Base-by-base conservation (phyloP, 192 early-diverging fungal genomes). In the Lunasporangiospora selenospora region DNA sequence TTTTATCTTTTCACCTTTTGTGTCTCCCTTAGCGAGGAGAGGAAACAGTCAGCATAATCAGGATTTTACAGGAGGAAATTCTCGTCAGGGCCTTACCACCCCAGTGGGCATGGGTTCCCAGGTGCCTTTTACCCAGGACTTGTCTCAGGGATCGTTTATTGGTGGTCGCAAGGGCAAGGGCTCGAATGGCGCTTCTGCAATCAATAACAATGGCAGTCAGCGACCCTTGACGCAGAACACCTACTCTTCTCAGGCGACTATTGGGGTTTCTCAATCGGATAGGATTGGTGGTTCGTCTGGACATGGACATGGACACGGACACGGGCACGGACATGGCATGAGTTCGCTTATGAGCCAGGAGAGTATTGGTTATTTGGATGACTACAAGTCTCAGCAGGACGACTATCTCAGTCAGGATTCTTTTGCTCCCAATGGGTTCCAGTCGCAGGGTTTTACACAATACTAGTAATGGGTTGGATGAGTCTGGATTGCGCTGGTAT, bases 41-140 rank as follows among this genome's bases (percentile, higher is more conserved):
- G 61, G 71, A 47, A 67, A 49, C 42, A 79, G 73, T 19, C 67
- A 67, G 23, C 84, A 80, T 60, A 80, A 71, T 2, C 69, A 75
- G 16, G 83, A 84, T 19, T 87, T 34, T 69, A 80, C 26, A 18
- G 83, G 26, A 71, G 81, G 41, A 50, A 65, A 49, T 46, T 81
- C 39, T 76, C 81, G 32, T 62, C 83, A 73, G 67, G 79, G 42
- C n/a, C n/a, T n/a, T n/a, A 81, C 54, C 54, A 83, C 77, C 54
- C 85, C 81, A 4, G 67, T 80, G 26, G 73, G 82, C 26, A 66
- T 83, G n/a, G 80, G 83, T 11, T 80, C 85, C 16, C 81, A 78
- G 55, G 81, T 78, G 2, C 85, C 85, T 4, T 84, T 87, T 51
- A 84, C 85, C 4, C 85, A 87, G 57, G 85, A 87, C 61, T 58